Base-by-base conservation (phyloP, 768 basidiomycete species). In the Galerina marginata region DNA sequence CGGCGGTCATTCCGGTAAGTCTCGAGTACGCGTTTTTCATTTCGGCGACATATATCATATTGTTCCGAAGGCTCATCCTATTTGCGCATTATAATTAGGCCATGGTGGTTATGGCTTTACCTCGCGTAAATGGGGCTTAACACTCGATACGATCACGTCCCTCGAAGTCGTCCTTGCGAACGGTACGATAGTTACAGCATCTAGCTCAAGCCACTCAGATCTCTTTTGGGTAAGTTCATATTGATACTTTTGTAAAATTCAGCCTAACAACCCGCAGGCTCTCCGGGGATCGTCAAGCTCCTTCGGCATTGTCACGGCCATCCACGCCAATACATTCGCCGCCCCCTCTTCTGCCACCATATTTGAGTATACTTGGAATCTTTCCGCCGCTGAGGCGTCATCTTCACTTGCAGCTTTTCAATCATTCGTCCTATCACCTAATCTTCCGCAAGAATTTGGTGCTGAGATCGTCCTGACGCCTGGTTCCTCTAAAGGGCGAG, bases 1-100 rank as follows among this genome's bases (percentile, higher is more conserved):
- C 9, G 81, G 81, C 9, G 81, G 81, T 2, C 81, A 82, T 60
- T 69, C 78, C n/a, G 70, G 78, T 77, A 46, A 2, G 71, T 64
- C 20, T 20, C 20, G 20, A 20, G 1, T 20, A 20, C 2, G 20
- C 11, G 20, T n/a, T n/a, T 38, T 56, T 36, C 20, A 4, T 12
- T 20, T n/a, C 43, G 4, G 3, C 36, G 3, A 29, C n/a, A n/a
- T n/a, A 33, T 33, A 33, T 0, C 29, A 3, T 36, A 14, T 16
- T 1, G 25, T 14, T 40, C 40, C 36, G 5, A 15, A 16, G 12
- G 0, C 12, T 38, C 11, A 46, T 45, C 14, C 7, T 29, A 9
- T 42, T 14, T 9, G 14, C 26, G 3, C 20, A 38, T 40, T 5
- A 14, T 20, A 20, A 20, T 20, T 12, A 72, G 69, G 66, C 1